Conservation (phyloP, 495 filamentous ascomycete genomes). For the Penicillium coprophilum region DNA sequence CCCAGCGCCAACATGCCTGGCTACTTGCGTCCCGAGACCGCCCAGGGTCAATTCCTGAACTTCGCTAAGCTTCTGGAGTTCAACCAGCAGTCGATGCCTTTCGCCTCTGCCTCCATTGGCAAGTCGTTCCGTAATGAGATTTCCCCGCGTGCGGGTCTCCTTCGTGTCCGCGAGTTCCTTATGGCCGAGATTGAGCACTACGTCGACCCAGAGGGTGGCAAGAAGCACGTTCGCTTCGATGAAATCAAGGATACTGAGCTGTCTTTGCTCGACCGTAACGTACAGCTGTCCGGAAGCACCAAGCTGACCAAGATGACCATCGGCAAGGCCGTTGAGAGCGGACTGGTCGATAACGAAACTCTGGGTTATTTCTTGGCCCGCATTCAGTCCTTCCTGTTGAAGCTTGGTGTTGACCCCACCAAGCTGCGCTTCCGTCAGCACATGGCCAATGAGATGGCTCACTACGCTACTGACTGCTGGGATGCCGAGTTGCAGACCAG, state of each 20-base stretch:
- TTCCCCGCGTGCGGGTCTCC: conserved; percentile 63
- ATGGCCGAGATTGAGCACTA: conserved; percentile 78
- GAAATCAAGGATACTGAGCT: conserved; percentile 64
- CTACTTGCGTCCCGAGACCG: conserved; percentile 66
- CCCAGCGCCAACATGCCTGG: conserved; percentile 63
- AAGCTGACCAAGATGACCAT: conserved; percentile 59
- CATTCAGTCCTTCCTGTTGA: conserved; percentile 70
- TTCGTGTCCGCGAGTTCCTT: conserved; percentile 69
- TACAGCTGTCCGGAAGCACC: conserved; percentile 69
- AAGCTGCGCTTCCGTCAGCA: conserved; percentile 85
- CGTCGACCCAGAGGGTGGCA: conserved; percentile 69
- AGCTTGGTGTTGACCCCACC: conserved; percentile 64
- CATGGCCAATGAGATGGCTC: conserved; percentile 81
- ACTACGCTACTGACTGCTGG: conserved; percentile 85
- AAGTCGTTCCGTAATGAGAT: conserved; percentile 78
- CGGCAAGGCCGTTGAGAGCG: conserved; percentile 66
- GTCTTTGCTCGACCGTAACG: conserved; percentile 65
- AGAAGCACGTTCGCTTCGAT: conserved; percentile 65
- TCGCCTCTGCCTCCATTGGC: conserved; percentile 72
- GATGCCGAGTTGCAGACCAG: conserved; percentile 78
- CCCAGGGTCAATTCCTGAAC: conserved; percentile 67
- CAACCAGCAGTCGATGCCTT: conserved; percentile 69
- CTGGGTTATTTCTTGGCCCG: conserved; percentile 84
- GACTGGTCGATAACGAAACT: conserved; percentile 78
- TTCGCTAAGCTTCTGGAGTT: conserved; percentile 71